phyloP scores from a whole-genome alignment of 371 early-diverging fungal species.

The Choanephora cucurbitarum region DNA sequence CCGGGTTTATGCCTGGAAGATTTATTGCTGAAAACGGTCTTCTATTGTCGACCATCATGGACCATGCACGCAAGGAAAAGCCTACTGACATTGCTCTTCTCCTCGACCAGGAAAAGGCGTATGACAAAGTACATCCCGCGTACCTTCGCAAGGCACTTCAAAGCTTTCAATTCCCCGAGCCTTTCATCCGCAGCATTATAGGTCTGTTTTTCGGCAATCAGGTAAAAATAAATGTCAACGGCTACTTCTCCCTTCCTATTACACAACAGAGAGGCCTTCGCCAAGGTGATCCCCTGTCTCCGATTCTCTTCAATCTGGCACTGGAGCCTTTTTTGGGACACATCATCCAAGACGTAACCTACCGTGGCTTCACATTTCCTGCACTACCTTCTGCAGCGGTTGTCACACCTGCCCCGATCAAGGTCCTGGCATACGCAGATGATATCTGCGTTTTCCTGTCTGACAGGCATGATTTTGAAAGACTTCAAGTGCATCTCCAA shows the following conservation, averaged over 20 bases:
- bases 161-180: slow-evolving; percentile 11
- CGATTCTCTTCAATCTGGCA: slow-evolving; percentile 25
- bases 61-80: not conserved
- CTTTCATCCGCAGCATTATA: slow-evolving; percentile 5
- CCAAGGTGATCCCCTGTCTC: slow-evolving; percentile 30
- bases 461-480: not conserved
- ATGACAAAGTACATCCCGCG: slow-evolving; percentile 21
- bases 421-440: not conserved
- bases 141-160: slow-evolving; percentile 10
- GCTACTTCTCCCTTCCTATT: slow-evolving; percentile 6
- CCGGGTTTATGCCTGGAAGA: slow-evolving; percentile 20
- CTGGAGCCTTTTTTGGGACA: slow-evolving; percentile 13
- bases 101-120: slow-evolving; percentile 27
- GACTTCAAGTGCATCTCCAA: not conserved
- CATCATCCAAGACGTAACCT: not conserved
- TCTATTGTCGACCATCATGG: not conserved
- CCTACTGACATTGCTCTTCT: slow-evolving; percentile 1
- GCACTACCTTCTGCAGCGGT: no score
- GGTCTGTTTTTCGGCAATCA: slow-evolving; percentile 11
- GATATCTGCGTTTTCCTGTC: not conserved
- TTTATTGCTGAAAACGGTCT: slow-evolving; percentile 24
- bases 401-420: not conserved
- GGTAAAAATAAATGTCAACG: slow-evolving; percentile 17
- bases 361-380: no score
- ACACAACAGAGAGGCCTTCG: slow-evolving; percentile 17